These are phyloP conservation scores for Monilinia fructigena DNA, from an alignment of 2,329 filamentous ascomycete genomes.

Conservation along the genomic window DNA sequence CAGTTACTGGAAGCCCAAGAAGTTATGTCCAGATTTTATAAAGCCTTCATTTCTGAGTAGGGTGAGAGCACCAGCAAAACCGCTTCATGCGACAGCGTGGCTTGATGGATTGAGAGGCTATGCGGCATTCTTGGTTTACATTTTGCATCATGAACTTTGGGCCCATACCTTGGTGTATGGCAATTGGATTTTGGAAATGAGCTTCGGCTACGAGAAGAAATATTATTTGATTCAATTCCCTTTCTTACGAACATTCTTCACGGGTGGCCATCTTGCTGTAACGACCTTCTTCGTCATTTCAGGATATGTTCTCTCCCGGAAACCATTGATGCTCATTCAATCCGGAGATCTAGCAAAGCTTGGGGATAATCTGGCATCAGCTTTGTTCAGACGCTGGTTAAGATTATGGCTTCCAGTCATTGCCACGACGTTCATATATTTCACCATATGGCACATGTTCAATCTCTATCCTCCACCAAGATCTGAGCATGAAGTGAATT, in stretches of 20 bases:
- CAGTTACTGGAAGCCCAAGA: constrained; percentile 15
- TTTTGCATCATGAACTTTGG: constrained; percentile 45
- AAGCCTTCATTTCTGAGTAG: constrained; percentile 22
- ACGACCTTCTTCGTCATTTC: constrained; percentile 51
- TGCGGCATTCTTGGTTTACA: constrained; percentile 49
- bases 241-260: constrained; percentile 58
- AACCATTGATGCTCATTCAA: constrained; percentile 45
- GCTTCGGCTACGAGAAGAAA: constrained; percentile 38
- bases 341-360: constrained; percentile 42
- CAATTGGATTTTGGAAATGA: constrained; percentile 33
- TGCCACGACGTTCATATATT: constrained; percentile 44
- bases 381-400: constrained; percentile 48
- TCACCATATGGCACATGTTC: constrained; percentile 36
- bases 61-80: constrained; percentile 20
- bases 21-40: constrained; percentile 20
- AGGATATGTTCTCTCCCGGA: constrained; percentile 47
- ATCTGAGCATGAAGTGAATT: constrained; percentile 28
- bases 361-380: constrained; percentile 46
- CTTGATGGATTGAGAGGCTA: constrained; percentile 51
- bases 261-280: constrained; percentile 60
- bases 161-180: constrained; percentile 36
- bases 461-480: constrained; percentile 27
- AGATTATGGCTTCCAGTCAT: constrained; percentile 48
- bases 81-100: constrained; percentile 31
- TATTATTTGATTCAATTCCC: constrained; percentile 50